Evolutionary conservation across 2,329 filamentous ascomycete genomes (phyloP), one percentile per base, ranked within the genome.

Genomic region (Fusarium pseudoanthophilum): DNA sequence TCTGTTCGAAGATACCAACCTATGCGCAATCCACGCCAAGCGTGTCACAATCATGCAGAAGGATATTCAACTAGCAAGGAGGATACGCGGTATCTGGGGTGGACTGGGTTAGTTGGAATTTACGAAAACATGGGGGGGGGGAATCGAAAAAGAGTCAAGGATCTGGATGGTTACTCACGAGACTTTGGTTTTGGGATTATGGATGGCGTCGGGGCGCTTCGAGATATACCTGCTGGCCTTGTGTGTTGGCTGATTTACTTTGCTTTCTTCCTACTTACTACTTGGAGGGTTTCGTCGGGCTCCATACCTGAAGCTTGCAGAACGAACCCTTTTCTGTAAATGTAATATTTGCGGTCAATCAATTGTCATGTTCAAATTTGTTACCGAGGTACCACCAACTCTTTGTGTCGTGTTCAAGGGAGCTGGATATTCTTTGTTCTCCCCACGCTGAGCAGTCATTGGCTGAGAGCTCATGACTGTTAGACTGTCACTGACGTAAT

Each of bases 21-120:
- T 98, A 46, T 98, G 95, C 85, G 96, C 95, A 72, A 95, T 98
- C 78, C 95, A 98, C 84, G 96, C 95, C 71, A 98, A 97, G 86
- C 89, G 95, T 81, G 95, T 98, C 60, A 98, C 95, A 43, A 97
- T 98, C 78, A 95, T 97, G 93, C 95, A 96, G 83, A 97, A 97
- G 85, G 96, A 98, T 83, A 97, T 99, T 78, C 95, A 98, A 84
- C 89, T 98, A 69, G 95, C 95, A 26, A 87, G 93, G 78, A 86
- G 93, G 75, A 95, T 95, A 83, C 87, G 93, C 58, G 93, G 93
- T 18, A 88, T 91, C 51, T 95, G 92, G 92, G 93, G 91, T 52
- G 92, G 92, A 10, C 76, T 87, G 84, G 84, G 92, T 83, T 84
- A 71, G 89, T 48, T 18, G 26, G 51, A 14, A 40, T 37, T 20